These are phyloP conservation scores for Candida hispaniensis DNA, from an alignment of 805 yeast species.

Conservation along the genomic window DNA sequence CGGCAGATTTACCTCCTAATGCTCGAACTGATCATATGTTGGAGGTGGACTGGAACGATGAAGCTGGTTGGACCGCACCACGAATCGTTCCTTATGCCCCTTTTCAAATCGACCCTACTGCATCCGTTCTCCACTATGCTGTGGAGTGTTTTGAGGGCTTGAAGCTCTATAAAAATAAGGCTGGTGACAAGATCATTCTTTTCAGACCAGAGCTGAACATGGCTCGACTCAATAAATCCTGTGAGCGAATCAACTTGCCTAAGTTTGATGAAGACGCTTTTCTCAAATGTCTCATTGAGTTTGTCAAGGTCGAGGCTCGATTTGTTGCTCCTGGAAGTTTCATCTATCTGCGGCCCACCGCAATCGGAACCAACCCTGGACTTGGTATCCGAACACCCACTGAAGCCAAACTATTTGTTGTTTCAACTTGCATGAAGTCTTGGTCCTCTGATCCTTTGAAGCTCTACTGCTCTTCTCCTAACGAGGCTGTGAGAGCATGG, in stretches of 20 bases:
- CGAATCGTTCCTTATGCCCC: conserved; percentile 76
- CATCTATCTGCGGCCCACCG: conserved; percentile 84
- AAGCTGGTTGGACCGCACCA: conserved; percentile 78
- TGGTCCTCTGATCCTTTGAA: conserved; percentile 83
- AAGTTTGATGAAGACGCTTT: conserved; percentile 71
- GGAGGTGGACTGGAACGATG: conserved; percentile 67
- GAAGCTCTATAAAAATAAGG: conserved; percentile 65
- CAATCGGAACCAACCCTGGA: conserved; percentile 85
- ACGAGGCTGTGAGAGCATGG: conserved; percentile 98
- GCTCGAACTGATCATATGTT: conserved; percentile 76
- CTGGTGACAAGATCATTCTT: conserved; percentile 52
- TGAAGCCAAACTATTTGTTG: conserved; percentile 75
- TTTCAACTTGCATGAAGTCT: conserved; percentile 35
- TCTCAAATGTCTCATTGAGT: conserved; percentile 62
- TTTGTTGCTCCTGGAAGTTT: conserved; percentile 89
- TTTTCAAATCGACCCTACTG: conserved; percentile 70
- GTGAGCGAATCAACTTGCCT: conserved; percentile 82
- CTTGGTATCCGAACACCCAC: conserved; percentile 80
- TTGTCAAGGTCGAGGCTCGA: conserved; percentile 60
- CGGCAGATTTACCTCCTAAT: conserved; percentile 59
- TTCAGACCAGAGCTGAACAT: conserved; percentile 90
- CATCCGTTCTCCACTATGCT: conserved; percentile 88
- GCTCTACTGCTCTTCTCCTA: conserved; percentile 91
- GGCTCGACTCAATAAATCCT: conserved; percentile 82
- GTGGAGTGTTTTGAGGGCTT: conserved; percentile 93